Evolutionary conservation across 192 early-diverging fungal genomes (phyloP), one percentile per base, ranked within the genome.

Genomic region (Linnemannia schmuckeri): DNA sequence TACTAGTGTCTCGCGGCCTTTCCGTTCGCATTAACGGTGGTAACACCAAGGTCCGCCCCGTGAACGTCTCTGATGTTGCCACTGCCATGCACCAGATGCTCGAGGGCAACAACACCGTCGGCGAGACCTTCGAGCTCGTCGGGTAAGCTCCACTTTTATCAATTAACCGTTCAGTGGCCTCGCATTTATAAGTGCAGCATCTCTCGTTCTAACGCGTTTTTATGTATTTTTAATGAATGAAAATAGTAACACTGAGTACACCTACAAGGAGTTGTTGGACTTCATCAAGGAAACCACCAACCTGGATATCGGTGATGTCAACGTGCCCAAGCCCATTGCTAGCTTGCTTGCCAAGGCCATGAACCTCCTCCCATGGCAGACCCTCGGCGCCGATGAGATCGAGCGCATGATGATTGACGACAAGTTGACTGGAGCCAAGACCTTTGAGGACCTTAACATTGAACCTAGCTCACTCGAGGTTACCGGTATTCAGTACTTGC

Each of bases 81-180:
- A 87, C 91, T 69, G 97, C 94, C 47, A 93, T 99, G 77, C 94
- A 94, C 75, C 83, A 89, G 42, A 94, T 97, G 88, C 87, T 93
- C 77, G 92, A 92, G 46, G 94, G 95, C 84, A 93, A 95, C 72
- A 89, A 90, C 40, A 94, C 95, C 4, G 90, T 94, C 30, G 97
- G 97, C 46, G 94, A 97, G 92, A 96, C 94, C 33, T 96, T 96
- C 76, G 98, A 99, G 91, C 93, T 99, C 41, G 96, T 92, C 85
- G 97, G 96, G 92, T 94, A 89, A 69, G 89, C 57, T 9, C 17
- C 49, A 22, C 3, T 52, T 6, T 52, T 46, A 46, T 46, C 2
- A 13, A 13, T 13, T 15, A 13, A 46, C 44, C 13, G 12, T 46
- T 15, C 13, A 46, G 37, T 2, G 1, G 9, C 3, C 44, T 10